Evolutionary conservation across 192 early-diverging fungal species (phyloP).

Genomic region (Backusella parvicylindrica): DNA sequence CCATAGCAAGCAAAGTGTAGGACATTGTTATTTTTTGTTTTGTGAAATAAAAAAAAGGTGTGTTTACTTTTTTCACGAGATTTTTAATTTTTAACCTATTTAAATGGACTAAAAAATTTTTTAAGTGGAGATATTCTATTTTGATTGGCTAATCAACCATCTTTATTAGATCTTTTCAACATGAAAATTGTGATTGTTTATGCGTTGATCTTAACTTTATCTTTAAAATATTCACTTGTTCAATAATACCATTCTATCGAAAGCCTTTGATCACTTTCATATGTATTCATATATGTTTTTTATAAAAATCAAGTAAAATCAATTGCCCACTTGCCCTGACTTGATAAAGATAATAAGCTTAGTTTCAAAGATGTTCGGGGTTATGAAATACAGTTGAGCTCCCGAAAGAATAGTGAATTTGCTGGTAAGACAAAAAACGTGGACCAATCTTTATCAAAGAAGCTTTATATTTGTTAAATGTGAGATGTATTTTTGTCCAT

Average conservation of each 20-base stretch:
- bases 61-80: background rate
- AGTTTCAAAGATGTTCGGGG: background rate
- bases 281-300: background rate
- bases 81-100: background rate
- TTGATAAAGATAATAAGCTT: background rate
- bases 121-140: background rate
- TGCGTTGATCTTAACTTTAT: background rate
- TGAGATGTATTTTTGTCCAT: background rate
- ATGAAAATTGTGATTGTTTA: background rate
- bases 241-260: background rate
- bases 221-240: background rate
- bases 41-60: background rate
- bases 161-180: background rate
- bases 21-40: slow-evolving; percentile 15
- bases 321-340: background rate
- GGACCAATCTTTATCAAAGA: slow-evolving; percentile 1
- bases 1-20: slow-evolving; percentile 79
- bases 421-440: slow-evolving; percentile 5
- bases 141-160: background rate
- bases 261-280: background rate
- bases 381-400: background rate
- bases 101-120: background rate
- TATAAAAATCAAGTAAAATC: background rate
- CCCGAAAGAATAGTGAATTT: background rate
- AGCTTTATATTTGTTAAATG: background rate